These are phyloP conservation scores for Vaccinium vitisidaea DNA, from an alignment of 148 eudicot genomes.

Conservation along the genomic window DNA sequence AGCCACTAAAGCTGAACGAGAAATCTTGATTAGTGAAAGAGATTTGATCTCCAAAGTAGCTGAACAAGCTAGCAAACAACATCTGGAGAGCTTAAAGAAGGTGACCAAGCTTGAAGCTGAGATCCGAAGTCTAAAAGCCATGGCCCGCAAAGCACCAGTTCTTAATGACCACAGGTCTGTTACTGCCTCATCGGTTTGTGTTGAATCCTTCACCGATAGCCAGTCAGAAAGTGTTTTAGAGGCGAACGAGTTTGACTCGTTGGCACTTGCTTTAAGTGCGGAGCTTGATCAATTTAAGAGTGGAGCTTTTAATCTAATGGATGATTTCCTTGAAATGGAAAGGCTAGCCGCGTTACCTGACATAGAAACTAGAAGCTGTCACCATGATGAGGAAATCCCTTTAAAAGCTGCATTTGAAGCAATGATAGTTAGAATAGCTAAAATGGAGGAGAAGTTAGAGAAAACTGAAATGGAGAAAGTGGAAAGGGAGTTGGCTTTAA, in stretches of 20 bases:
- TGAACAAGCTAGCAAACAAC: conserved; percentile 84
- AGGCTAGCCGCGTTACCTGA: conserved; percentile 66
- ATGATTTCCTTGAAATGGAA: conserved; percentile 96
- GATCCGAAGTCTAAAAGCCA: conserved; percentile 63
- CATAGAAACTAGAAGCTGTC: conserved; percentile 19
- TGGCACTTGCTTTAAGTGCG: conserved; percentile 62
- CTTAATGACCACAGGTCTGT: conserved; percentile 32
- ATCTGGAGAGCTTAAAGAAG: conserved; percentile 71
- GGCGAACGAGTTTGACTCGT: conserved; percentile 31
- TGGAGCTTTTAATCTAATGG: conserved; percentile 59
- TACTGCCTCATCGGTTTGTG: conserved; percentile 44
- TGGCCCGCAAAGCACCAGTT: conserved; percentile 33
- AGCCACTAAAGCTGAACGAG: conserved; percentile 53
- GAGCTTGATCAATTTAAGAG: conserved; percentile 67
- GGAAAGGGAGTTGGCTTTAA: conserved; percentile 39
- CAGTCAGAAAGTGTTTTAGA: conserved; percentile 47
- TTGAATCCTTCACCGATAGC: conserved; percentile 60
- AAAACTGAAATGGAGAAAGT: conserved; percentile 43
- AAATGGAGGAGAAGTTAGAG: conserved; percentile 39
- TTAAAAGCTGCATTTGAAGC: conserved; percentile 33
- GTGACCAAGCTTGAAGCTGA: conserved; percentile 84
- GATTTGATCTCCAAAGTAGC: conserved; percentile 77
- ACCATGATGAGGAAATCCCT: conserved; percentile 23
- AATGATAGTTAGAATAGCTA: conserved; percentile 25
- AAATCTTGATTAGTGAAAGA: conserved; percentile 60